Conservation (phyloP, 2,329 filamentous ascomycete species). For the Emergomyces pasteurianus region DNA sequence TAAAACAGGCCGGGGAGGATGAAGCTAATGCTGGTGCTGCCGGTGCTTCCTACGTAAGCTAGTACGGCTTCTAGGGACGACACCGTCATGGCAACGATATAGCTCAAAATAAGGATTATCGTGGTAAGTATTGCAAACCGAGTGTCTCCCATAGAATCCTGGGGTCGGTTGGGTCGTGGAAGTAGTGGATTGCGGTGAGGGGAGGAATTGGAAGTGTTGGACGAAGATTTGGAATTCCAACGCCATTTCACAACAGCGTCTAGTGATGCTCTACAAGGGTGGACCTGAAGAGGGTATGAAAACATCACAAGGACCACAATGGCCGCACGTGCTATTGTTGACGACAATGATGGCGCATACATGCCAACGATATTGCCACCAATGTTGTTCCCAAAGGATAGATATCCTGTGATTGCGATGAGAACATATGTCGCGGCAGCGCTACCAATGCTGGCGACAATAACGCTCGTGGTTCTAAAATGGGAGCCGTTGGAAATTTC, state of each 20-base stretch:
- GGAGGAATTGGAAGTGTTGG: slow-evolving; percentile 29
- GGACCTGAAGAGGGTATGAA: slow-evolving; percentile 87
- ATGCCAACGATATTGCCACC: slow-evolving; percentile 88
- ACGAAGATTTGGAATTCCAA: slow-evolving; percentile 35
- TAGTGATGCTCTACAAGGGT: slow-evolving; percentile 88
- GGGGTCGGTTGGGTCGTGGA: slow-evolving; percentile 15
- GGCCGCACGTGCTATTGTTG: slow-evolving; percentile 85
- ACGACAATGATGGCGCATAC: slow-evolving; percentile 67
- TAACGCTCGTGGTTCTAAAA: slow-evolving; percentile 63
- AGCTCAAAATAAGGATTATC: slow-evolving; percentile 68
- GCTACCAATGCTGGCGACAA: slow-evolving; percentile 72
- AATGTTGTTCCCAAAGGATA: slow-evolving; percentile 86
- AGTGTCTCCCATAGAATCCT: slow-evolving; percentile 61
- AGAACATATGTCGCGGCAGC: slow-evolving; percentile 80
- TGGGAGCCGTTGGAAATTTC: slow-evolving; percentile 82
- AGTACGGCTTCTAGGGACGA: slow-evolving; percentile 80
- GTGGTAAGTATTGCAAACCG: slow-evolving; percentile 87
- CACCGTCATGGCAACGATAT: slow-evolving; percentile 82
- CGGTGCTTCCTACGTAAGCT: slow-evolving; percentile 89
- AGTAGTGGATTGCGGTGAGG: slow-evolving; percentile 35
- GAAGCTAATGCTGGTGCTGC: slow-evolving; percentile 90
- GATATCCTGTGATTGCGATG: slow-evolving; percentile 87
- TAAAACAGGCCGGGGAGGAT: slow-evolving; percentile 95
- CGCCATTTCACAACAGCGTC: slow-evolving; percentile 93
- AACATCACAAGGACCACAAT: slow-evolving; percentile 96